phyloP scores from a whole-genome alignment of 805 yeast genomes.

The Wickerhamiella nectarea region DNA sequence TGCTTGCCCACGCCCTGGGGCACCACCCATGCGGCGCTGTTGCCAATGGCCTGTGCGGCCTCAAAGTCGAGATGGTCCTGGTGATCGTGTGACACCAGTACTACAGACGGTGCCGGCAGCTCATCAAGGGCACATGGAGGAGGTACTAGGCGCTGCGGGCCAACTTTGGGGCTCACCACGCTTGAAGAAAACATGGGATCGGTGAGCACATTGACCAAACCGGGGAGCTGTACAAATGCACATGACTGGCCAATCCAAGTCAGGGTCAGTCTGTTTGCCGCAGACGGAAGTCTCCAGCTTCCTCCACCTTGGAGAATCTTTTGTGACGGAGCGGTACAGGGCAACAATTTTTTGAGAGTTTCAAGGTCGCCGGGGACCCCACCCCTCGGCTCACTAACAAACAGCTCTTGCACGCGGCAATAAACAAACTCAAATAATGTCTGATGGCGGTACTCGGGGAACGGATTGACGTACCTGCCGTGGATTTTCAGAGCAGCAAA shows the following conservation, averaged over 20 bases:
- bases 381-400: constrained; percentile 47
- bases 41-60: constrained; percentile 41
- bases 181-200: constrained; percentile 70
- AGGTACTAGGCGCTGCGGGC: constrained; percentile 76
- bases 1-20: constrained; percentile 63
- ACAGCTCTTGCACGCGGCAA: constrained; percentile 57
- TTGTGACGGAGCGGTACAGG: constrained; percentile 44
- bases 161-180: constrained; percentile 47
- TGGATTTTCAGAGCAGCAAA: constrained; percentile 19
- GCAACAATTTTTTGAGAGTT: constrained; percentile 43
- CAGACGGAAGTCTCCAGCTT: constrained; percentile 10
- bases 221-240: constrained; percentile 46
- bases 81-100: constrained; percentile 83
- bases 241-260: constrained; percentile 96
- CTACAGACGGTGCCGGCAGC: constrained; percentile 54
- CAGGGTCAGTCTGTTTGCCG: constrained; percentile 37
- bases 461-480: constrained; percentile 84
- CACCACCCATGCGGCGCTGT: constrained; percentile 65
- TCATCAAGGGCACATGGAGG: constrained; percentile 54
- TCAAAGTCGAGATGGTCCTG: constrained; percentile 82
- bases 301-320: constrained; percentile 19
- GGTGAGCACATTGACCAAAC: constrained; percentile 49
- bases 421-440: constrained; percentile 73
- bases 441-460: constrained; percentile 78
- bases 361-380: constrained; percentile 37